phyloP scores from a whole-genome alignment of 1,139 yeast genomes.

The Wickerhamomyces sp. region DNA sequence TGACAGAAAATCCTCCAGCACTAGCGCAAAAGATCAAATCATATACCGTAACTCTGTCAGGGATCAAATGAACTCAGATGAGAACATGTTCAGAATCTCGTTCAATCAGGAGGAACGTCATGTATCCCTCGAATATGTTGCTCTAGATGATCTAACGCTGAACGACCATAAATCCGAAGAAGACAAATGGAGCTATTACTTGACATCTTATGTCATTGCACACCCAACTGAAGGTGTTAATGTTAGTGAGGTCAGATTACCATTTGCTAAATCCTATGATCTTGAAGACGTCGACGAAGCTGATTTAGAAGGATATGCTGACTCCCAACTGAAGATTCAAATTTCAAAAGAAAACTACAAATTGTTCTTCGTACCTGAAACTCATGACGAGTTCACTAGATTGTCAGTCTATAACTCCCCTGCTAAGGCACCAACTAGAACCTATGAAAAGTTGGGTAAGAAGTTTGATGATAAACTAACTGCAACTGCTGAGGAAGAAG shows the following conservation, averaged over 20 bases:
- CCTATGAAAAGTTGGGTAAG: conserved; percentile 20
- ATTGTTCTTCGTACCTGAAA: conserved; percentile 74
- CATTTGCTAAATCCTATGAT: conserved; percentile 56
- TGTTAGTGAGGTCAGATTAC: conserved; percentile 69
- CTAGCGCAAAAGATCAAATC: conserved; percentile 84
- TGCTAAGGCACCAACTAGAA: conserved; percentile 7
- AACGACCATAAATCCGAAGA: conserved; percentile 71
- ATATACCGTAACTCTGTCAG: conserved; percentile 86
- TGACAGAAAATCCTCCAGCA: conserved; percentile 53
- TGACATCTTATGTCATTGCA: conserved; percentile 88
- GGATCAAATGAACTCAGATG: conserved; percentile 74
- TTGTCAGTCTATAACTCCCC: conserved; percentile 36
- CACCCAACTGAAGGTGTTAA: conserved; percentile 97
- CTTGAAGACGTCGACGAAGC: conserved; percentile 26
- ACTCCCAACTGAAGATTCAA: conserved; percentile 74
- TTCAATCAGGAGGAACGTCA: conserved; percentile 50
- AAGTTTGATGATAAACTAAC: conserved; percentile 26
- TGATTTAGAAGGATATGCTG: conserved; percentile 50
- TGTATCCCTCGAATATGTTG: conserved; percentile 79
- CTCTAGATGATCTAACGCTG: conserved; percentile 81
- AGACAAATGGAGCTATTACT: conserved; percentile 86
- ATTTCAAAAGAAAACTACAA: conserved; percentile 77
- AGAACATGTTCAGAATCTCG: conserved; percentile 85
- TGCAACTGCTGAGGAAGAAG: conserved; percentile 31
- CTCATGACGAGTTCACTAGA: conserved; percentile 76